Conservation (phyloP, 2,329 filamentous ascomycete species). For the Myotisia sp. region DNA sequence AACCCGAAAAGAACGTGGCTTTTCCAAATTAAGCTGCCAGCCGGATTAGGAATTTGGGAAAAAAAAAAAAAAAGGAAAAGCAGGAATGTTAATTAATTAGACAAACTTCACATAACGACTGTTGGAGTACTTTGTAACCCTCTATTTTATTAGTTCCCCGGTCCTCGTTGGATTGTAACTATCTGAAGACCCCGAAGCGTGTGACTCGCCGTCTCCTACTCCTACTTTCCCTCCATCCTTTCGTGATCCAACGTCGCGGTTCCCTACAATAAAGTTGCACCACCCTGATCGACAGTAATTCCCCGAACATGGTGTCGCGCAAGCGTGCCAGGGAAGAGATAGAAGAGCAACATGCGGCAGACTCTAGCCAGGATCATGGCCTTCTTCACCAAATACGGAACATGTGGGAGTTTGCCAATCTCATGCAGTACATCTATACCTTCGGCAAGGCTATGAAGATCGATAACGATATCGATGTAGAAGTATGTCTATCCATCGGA, state of each 20-base stretch:
- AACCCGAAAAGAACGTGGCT: too few species aligned
- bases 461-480: conserved; percentile 73
- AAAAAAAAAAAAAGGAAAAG: too few species aligned
- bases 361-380: conserved; percentile 23
- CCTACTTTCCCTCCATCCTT: neutral
- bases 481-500: conserved; percentile 43
- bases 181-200: too few species aligned
- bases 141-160: too few species aligned
- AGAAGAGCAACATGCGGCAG: conserved; percentile 31
- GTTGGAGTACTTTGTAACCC: too few species aligned
- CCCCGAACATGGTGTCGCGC: conserved; percentile 35
- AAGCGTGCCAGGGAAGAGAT: conserved; percentile 43
- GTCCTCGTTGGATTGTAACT: too few species aligned
- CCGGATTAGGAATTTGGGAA: too few species aligned
- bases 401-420: conserved; percentile 89
- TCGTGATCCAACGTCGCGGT: conserved; percentile 1
- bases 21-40: too few species aligned
- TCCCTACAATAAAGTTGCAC: neutral
- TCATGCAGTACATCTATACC: conserved; percentile 84
- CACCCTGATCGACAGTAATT: neutral
- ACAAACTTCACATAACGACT: too few species aligned
- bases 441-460: conserved; percentile 87
- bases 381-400: conserved; percentile 59
- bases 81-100: too few species aligned
- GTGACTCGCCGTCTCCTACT: neutral